A percentile compares a stretch with the other conserved stretches of the same genome.
Evolutionary conservation across 805 yeast genomes (phyloP).

Genomic region (Candida silvatica): DNA sequence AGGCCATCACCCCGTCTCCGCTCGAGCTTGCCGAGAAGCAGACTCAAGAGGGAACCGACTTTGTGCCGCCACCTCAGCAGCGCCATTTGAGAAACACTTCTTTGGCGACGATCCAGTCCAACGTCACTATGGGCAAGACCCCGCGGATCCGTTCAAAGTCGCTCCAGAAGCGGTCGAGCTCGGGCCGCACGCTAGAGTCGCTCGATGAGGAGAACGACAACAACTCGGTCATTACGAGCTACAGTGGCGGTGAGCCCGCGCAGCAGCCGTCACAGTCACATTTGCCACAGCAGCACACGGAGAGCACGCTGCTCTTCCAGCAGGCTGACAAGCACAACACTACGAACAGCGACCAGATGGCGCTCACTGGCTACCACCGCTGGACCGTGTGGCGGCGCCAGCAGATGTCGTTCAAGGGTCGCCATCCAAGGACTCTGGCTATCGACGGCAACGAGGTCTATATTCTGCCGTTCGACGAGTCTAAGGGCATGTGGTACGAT

Average conservation of each 20-base stretch:
- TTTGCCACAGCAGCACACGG: not conserved
- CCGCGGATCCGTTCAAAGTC: not conserved
- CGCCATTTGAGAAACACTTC: slow-evolving; percentile 7
- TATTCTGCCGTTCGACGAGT: slow-evolving; percentile 77
- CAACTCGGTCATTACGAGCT: slow-evolving; percentile 1
- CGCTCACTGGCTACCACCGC: slow-evolving; percentile 44
- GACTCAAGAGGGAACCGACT: not conserved
- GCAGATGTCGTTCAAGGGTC: slow-evolving; percentile 70
- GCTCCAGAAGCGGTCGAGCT: not conserved
- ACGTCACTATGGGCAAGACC: slow-evolving; percentile 11
- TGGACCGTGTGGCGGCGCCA: slow-evolving; percentile 88
- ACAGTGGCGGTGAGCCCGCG: not conserved
- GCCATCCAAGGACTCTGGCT: slow-evolving; percentile 76
- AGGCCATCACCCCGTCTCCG: slow-evolving; percentile 42
- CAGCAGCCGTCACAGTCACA: slow-evolving; percentile 5
- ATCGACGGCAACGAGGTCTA: slow-evolving; percentile 94
- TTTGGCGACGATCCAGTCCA: slow-evolving; percentile 10
- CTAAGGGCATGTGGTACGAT: slow-evolving; percentile 50
- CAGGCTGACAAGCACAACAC: not conserved
- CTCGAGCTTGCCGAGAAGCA: slow-evolving; percentile 8
- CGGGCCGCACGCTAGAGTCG: not conserved
- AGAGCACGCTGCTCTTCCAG: not conserved
- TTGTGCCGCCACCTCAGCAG: not conserved
- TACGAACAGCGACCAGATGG: not conserved
- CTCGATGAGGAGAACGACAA: not conserved